phyloP scores from a whole-genome alignment of 2,329 filamentous ascomycete species.

The Stenocarpella maydis region DNA sequence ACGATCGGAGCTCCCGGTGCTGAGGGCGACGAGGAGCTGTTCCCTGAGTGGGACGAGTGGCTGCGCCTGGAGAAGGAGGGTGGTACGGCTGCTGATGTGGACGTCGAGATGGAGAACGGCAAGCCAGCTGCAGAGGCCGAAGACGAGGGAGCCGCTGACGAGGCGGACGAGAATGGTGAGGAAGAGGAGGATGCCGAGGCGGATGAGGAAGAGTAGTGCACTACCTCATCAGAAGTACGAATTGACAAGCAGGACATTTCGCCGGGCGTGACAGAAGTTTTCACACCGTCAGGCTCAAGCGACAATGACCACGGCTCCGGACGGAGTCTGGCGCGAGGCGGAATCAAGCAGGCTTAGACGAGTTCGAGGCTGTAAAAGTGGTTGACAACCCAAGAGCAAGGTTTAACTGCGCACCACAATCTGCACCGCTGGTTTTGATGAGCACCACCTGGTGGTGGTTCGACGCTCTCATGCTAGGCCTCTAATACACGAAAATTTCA shows the following conservation, averaged over 20 bases:
- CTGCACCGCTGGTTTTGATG: constrained; percentile 13
- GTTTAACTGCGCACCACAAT: background rate
- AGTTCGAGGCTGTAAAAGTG: constrained; percentile 14
- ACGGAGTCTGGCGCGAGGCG: background rate
- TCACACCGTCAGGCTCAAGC: constrained; percentile 4
- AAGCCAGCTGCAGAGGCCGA: constrained; percentile 40
- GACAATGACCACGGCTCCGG: background rate
- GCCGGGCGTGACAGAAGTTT: background rate
- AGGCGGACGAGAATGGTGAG: constrained; percentile 8
- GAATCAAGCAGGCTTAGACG: constrained; percentile 6
- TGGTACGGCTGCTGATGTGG: constrained; percentile 48
- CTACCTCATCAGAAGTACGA: constrained; percentile 20
- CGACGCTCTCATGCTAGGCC: background rate
- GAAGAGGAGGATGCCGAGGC: constrained; percentile 25
- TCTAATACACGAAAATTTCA: constrained; percentile 27
- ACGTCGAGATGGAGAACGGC: constrained; percentile 38
- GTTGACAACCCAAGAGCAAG: constrained; percentile 4
- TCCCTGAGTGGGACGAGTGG: constrained; percentile 96
- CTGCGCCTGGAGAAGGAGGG: constrained; percentile 81
- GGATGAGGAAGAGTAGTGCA: constrained; percentile 34
- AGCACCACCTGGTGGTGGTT: background rate
- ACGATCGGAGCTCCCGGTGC: constrained; percentile 81
- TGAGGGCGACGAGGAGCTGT: constrained; percentile 80
- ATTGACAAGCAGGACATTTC: background rate
- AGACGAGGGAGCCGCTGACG: constrained; percentile 40